phyloP scores from a whole-genome alignment of 2,329 filamentous ascomycete species.

The Mollisia scopiformis region DNA sequence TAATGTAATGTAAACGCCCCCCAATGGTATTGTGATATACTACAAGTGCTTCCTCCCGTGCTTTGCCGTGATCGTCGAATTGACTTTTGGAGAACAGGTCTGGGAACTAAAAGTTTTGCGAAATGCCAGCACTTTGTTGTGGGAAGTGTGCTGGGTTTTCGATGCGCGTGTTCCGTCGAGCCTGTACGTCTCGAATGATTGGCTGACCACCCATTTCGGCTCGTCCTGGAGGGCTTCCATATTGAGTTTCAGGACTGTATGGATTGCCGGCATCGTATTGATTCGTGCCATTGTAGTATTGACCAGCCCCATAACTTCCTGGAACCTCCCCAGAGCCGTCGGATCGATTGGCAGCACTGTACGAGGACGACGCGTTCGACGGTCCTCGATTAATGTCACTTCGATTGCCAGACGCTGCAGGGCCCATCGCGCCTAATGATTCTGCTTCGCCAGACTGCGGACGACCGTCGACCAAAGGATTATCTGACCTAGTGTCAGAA shows the following conservation, averaged over 20 bases:
- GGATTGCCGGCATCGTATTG: slow-evolving; percentile 61
- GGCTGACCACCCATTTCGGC: slow-evolving; percentile 63
- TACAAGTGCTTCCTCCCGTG: slow-evolving; percentile 24
- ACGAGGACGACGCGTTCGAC: slow-evolving; percentile 95
- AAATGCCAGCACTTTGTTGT: slow-evolving; percentile 91
- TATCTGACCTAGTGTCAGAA: slow-evolving; percentile 72
- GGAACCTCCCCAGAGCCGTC: slow-evolving; percentile 61
- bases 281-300: slow-evolving; percentile 53
- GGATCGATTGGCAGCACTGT: slow-evolving; percentile 80
- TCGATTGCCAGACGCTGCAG: slow-evolving; percentile 67
- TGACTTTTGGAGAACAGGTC: slow-evolving; percentile 21
- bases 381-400: slow-evolving; percentile 82
- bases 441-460: slow-evolving; percentile 69
- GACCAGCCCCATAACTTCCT: slow-evolving; percentile 46
- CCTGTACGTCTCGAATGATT: slow-evolving; percentile 90
- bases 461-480: slow-evolving; percentile 61
- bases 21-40: slow-evolving; percentile 25
- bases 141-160: slow-evolving; percentile 89
- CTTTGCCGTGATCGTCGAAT: slow-evolving; percentile 8
- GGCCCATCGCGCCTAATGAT: slow-evolving; percentile 81
- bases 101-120: slow-evolving; percentile 84
- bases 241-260: slow-evolving; percentile 49
- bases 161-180: slow-evolving; percentile 90
- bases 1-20: slow-evolving; percentile 25
- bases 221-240: slow-evolving; percentile 39